A percentile compares a stretch with the other conserved stretches of the same genome.
phyloP scores from a whole-genome alignment of 2,329 filamentous ascomycete species.

The Emmonsiellopsis sp. region DNA sequence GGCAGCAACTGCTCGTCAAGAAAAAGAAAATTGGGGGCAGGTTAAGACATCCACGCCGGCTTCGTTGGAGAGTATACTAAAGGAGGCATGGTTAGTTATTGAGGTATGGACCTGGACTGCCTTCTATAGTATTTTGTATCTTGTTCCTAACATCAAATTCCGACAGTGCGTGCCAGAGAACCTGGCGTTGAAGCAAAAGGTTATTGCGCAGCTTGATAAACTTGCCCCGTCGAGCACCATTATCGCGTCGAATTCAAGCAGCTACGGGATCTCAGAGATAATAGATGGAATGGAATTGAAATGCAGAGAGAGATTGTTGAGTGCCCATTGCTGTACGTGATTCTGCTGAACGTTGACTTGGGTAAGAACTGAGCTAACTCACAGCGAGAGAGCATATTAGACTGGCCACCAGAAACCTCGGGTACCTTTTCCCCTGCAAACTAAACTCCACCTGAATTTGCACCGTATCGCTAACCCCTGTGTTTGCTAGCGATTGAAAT shows the following conservation, averaged over 20 bases:
- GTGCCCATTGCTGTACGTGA: constrained; percentile 36
- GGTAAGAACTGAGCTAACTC: neutral
- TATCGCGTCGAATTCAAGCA: constrained; percentile 42
- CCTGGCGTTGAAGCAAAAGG: constrained; percentile 31
- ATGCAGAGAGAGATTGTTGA: constrained; percentile 30
- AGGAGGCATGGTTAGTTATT: constrained; percentile 27
- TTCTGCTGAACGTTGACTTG: neutral
- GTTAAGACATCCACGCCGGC: constrained; percentile 15
- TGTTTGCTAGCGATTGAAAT: constrained; percentile 27
- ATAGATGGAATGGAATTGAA: constrained; percentile 27
- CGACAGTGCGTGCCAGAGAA: constrained; percentile 39
- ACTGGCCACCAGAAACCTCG: constrained; percentile 32
- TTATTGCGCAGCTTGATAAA: constrained; percentile 33
- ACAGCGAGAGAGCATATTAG: constrained; percentile 12
- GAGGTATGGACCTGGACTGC: constrained; percentile 19
- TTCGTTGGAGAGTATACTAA: constrained; percentile 14
- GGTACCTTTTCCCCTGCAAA: constrained; percentile 12
- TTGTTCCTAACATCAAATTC: neutral
- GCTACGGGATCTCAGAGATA: constrained; percentile 38
- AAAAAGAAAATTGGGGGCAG: constrained; percentile 15
- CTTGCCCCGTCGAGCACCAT: constrained; percentile 28
- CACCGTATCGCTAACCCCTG: no score
- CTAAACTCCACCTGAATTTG: neutral
- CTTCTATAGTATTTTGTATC: constrained; percentile 1
- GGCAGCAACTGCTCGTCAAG: constrained; percentile 1